Evolutionary conservation across 1,139 yeast genomes (phyloP), one percentile per base, ranked within the genome.

Genomic region (Debaryomyces robertsiae): DNA sequence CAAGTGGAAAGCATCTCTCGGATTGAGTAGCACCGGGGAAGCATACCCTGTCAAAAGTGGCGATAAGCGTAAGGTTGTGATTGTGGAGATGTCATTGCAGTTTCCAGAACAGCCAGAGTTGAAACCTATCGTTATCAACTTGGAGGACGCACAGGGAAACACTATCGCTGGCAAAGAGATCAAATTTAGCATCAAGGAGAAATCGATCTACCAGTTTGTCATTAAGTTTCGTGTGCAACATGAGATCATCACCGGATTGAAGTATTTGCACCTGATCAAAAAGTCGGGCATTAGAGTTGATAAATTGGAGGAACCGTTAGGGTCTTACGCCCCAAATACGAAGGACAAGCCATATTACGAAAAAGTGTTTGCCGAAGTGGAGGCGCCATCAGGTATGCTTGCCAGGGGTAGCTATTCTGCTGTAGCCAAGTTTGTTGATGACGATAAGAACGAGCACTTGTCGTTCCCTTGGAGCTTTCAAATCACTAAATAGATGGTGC

Each of bases 321-420:
- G 97, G 2, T 83, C 94, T 5, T 90, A 84, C 59, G 93, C 96
- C 10, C 97, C 97, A 52, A 86, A 79, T 62, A 88, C 96, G n/a
- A 71, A 69, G 44, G 88, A 80, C 35, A 88, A 84, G 58, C 96
- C 95, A 7, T 83, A 61, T 55, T 90, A 91, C 62, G 93, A 83
- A 58, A 87, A 82, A 50, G 73, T 73, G 32, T 75, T 90, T 49
- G 79, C 84, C n/a, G 94, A 84, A 57, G 91, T 87, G 45, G 96
- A 89, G 62, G 97, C 96, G 11, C 98, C 98, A 28, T 76, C 88
- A 38, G 97, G 97, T 1, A 65, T 90, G 63, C 66, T 91, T 51
- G 96, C 95, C 3, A 79, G 97, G 63, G 96, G 97, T 35, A 75
- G 79, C 42, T 91, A 88, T 66, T 78, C 83, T 38, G 95, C 95